Conservation (phyloP, 495 filamentous ascomycete species). For the Penicillium odoratum region DNA sequence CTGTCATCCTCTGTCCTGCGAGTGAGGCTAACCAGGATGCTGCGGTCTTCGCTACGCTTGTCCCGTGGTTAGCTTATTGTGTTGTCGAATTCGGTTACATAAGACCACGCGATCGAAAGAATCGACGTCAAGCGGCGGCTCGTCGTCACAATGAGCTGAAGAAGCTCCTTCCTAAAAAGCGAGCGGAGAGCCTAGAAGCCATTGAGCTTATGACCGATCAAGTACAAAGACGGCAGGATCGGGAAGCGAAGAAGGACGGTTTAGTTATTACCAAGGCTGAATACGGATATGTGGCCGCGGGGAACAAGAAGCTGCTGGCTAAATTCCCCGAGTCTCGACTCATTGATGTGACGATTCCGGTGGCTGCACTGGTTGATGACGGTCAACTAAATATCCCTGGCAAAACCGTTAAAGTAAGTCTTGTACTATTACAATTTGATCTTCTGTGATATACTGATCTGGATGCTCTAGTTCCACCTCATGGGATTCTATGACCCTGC, state of each 20-base stretch:
- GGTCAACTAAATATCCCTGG: constrained; percentile 47
- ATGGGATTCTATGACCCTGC: constrained; percentile 60
- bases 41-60: constrained; percentile 39
- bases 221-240: constrained; percentile 47
- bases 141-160: constrained; percentile 41
- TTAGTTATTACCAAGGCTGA: constrained; percentile 44
- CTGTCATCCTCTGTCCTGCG: constrained; percentile 40
- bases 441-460: constrained; percentile 13
- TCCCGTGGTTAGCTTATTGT: constrained; percentile 52
- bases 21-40: constrained; percentile 37
- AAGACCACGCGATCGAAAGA: constrained; percentile 39
- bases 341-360: constrained; percentile 49
- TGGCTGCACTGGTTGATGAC: constrained; percentile 48
- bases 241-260: constrained; percentile 38
- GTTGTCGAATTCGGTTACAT: constrained; percentile 50
- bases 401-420: constrained; percentile 42
- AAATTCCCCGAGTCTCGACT: constrained; percentile 29
- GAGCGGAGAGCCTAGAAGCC: constrained; percentile 51
- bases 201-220: constrained; percentile 53
- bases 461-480: constrained; percentile 44
- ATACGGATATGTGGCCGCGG: constrained; percentile 40
- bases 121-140: constrained; percentile 35
- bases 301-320: constrained; percentile 27
- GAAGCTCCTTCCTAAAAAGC: constrained; percentile 42
- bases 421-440: background rate